phyloP scores from a whole-genome alignment of 352 stramenopile genomes.

The Phytopythium delawarense region DNA sequence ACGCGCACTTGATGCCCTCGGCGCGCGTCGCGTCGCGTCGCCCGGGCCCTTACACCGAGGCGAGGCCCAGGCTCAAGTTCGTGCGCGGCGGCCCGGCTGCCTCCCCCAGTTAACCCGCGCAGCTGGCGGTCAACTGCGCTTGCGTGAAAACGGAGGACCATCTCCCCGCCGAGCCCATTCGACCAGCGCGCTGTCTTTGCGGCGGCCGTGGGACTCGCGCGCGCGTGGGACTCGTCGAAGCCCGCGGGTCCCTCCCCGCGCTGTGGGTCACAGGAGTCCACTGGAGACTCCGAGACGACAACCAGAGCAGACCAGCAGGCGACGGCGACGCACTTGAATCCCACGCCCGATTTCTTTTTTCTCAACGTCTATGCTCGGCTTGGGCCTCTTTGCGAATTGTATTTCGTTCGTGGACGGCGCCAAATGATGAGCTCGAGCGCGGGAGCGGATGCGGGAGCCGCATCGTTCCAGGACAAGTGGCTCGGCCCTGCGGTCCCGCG shows the following conservation, averaged over 20 bases:
- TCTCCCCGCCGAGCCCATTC: not conserved
- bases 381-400: not conserved
- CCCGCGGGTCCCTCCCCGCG: too few relatives aligned
- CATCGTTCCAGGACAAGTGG: too few relatives aligned
- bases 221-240: not conserved
- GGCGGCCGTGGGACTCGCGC: not conserved
- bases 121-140: slow-evolving; percentile 3
- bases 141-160: slow-evolving; percentile 1
- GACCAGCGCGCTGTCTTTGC: slow-evolving; percentile 1
- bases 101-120: slow-evolving; percentile 2
- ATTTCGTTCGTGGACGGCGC: slow-evolving; percentile 5
- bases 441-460: too few relatives aligned
- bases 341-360: slow-evolving; percentile 6
- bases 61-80: not conserved
- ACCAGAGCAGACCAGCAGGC: not conserved
- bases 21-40: not conserved
- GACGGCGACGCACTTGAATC: not conserved
- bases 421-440: not conserved
- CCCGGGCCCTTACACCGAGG: too few relatives aligned
- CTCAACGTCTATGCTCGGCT: slow-evolving; percentile 1
- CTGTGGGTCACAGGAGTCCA: too few relatives aligned
- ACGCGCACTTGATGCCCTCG: slow-evolving; percentile 3
- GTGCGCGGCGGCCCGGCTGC: not conserved
- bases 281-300: too few relatives aligned
- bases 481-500: too few relatives aligned